Percentiles rank a stretch among this genome's conserved stretches.
These are phyloP conservation scores for Ganoderma sp. DNA, from an alignment of 1,284 basidiomycete genomes.

Conservation along the genomic window DNA sequence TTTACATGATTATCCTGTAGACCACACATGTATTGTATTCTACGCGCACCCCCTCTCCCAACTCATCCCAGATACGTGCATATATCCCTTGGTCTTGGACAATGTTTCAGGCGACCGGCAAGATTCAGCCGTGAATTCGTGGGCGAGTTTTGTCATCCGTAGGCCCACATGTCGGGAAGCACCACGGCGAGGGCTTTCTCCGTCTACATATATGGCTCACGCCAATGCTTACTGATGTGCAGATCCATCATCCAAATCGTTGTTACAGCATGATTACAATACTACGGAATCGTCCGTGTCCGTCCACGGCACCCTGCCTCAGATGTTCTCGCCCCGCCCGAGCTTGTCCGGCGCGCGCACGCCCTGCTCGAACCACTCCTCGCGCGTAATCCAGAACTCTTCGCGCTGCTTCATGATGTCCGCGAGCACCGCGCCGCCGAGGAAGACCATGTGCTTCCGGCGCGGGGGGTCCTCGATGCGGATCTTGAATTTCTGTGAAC, in stretches of 20 bases:
- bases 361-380: constrained; percentile 95
- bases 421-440: constrained; percentile 94
- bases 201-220: too few relatives aligned
- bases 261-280: constrained; percentile 26
- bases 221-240: too few relatives aligned
- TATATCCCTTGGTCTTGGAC: too few relatives aligned
- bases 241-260: constrained; percentile 17
- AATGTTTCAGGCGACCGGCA: too few relatives aligned
- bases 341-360: constrained; percentile 84
- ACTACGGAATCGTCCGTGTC: constrained; percentile 22
- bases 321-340: constrained; percentile 61
- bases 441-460: constrained; percentile 99
- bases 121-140: too few relatives aligned
- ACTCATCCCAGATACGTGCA: not conserved
- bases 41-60: constrained; percentile 9
- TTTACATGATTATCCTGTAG: constrained; percentile 18
- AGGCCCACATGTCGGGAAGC: too few relatives aligned
- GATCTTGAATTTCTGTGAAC: constrained; percentile 95
- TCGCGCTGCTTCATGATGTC: constrained; percentile 98
- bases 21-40: constrained; percentile 27
- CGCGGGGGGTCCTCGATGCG: constrained; percentile 97
- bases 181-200: too few relatives aligned
- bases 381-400: constrained; percentile 94
- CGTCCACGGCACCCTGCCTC: not conserved
- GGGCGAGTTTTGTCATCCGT: too few relatives aligned